These are phyloP conservation scores for Daedaleopsis sinensis DNA, from an alignment of 768 basidiomycete genomes.

Conservation along the genomic window DNA sequence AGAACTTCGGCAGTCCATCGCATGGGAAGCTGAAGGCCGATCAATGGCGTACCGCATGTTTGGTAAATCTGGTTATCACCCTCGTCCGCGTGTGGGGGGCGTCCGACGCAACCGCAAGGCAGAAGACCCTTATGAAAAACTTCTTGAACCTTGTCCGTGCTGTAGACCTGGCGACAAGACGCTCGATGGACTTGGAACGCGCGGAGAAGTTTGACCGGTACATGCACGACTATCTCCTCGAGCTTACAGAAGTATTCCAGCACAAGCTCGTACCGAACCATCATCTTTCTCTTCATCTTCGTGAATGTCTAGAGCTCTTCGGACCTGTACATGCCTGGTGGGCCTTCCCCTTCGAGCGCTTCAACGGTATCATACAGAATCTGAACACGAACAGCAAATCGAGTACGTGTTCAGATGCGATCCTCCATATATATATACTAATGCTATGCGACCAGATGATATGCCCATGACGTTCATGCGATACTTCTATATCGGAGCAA, in stretches of 20 bases:
- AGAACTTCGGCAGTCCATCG: constrained; percentile 34
- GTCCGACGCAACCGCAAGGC: constrained; percentile 2
- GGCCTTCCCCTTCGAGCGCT: neutral
- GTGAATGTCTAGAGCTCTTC: constrained; percentile 27
- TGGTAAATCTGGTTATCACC: constrained; percentile 38
- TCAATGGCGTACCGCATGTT: constrained; percentile 37
- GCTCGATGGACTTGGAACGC: neutral
- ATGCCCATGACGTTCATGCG: constrained; percentile 3
- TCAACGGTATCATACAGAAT: neutral
- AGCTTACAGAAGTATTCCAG: constrained; percentile 24
- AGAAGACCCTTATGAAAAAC: constrained; percentile 28
- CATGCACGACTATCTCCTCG: constrained; percentile 24
- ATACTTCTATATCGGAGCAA: constrained; percentile 1
- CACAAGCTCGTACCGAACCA: constrained; percentile 30
- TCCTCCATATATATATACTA: too few species aligned
- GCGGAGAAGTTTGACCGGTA: constrained; percentile 11
- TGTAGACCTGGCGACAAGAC: constrained; percentile 28
- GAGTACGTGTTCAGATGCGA: too few species aligned
- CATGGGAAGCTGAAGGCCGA: constrained; percentile 40
- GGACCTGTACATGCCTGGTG: constrained; percentile 31
- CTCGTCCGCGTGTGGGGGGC: constrained; percentile 39
- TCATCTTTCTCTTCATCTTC: constrained; percentile 37
- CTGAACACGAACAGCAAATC: neutral
- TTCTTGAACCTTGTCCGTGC: constrained; percentile 30
- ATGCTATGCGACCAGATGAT: too few species aligned